phyloP scores from a whole-genome alignment of 2,329 filamentous ascomycete genomes.

The Davidsoniella neocaledoniae region DNA sequence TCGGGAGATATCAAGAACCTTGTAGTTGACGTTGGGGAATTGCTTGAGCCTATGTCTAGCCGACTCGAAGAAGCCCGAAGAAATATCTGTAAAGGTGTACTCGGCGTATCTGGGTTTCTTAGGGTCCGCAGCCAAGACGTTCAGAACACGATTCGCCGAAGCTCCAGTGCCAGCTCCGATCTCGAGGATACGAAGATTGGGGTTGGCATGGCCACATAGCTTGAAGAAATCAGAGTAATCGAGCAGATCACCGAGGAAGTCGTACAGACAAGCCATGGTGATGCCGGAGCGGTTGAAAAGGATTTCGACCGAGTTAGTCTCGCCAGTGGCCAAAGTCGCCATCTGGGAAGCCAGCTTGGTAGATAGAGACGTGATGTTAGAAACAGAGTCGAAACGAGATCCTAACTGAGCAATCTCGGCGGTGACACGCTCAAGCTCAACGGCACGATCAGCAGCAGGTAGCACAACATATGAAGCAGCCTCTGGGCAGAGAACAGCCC shows the following conservation, averaged over 20 bases:
- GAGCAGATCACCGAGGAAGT: neutral
- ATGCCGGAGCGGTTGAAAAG: neutral
- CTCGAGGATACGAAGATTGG: constrained; percentile 22
- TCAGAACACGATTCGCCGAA: constrained; percentile 19
- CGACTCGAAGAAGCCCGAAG: constrained; percentile 19
- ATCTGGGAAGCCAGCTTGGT: neutral
- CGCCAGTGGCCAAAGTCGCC: neutral
- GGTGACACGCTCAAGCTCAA: neutral
- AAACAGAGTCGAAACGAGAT: neutral
- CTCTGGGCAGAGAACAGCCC: neutral
- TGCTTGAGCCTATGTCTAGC: constrained; percentile 13
- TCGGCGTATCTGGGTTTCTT: constrained; percentile 15
- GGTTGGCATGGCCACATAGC: constrained; percentile 15
- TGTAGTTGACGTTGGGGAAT: constrained; percentile 14
- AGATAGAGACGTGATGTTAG: neutral
- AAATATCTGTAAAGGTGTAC: constrained; percentile 28
- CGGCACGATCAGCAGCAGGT: neutral
- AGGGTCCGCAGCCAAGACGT: constrained; percentile 12
- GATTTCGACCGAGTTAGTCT: constrained; percentile 2
- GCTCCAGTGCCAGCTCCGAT: constrained; percentile 24
- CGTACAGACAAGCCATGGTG: neutral
- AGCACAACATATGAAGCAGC: neutral
- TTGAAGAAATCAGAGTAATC: neutral
- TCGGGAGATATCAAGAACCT: constrained; percentile 16
- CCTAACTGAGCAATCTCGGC: neutral